These are phyloP conservation scores for Hyaloscypha hepaticicola DNA, from an alignment of 495 filamentous ascomycete genomes.

Conservation along the genomic window DNA sequence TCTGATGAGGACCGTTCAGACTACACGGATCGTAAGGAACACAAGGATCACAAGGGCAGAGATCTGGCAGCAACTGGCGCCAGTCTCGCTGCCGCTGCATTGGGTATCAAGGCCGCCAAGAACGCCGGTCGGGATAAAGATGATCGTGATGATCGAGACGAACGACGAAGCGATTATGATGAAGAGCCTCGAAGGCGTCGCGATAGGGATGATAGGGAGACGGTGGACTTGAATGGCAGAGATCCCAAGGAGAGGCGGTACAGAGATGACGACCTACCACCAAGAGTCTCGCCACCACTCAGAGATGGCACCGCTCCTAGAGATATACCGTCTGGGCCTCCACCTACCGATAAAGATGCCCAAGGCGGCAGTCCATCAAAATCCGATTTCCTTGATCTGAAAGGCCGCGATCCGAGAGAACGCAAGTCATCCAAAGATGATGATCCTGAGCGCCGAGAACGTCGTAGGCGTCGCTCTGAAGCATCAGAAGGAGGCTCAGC, in stretches of 20 bases:
- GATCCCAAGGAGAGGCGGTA: constrained; percentile 31
- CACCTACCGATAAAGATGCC: constrained; percentile 4
- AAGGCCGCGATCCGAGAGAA: constrained; percentile 25
- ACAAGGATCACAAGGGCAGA: constrained; percentile 19
- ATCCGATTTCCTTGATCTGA: constrained; percentile 13
- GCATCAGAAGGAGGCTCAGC: constrained; percentile 29
- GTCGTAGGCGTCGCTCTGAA: constrained; percentile 35
- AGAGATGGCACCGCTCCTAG: constrained; percentile 24
- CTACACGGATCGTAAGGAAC: constrained; percentile 13
- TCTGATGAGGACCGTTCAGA: constrained; percentile 6
- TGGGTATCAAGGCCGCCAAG: constrained; percentile 30
- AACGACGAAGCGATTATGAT: constrained; percentile 36
- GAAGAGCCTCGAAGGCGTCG: constrained; percentile 36
- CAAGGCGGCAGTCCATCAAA: constrained; percentile 13
- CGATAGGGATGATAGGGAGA: constrained; percentile 17
- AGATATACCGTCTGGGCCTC: constrained; percentile 23
- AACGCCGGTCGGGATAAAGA: constrained; percentile 26
- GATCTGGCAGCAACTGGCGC: constrained; percentile 26
- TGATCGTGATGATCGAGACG: constrained; percentile 37
- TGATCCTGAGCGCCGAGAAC: constrained; percentile 28
- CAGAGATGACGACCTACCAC: constrained; percentile 37
- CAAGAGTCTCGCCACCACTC: constrained; percentile 21
- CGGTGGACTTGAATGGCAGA: constrained; percentile 16
- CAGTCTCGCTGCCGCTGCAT: constrained; percentile 33
- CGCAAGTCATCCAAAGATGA: constrained; percentile 20